These are phyloP conservation scores for Neonectria punicea DNA, from an alignment of 2,329 filamentous ascomycete genomes.

Conservation along the genomic window DNA sequence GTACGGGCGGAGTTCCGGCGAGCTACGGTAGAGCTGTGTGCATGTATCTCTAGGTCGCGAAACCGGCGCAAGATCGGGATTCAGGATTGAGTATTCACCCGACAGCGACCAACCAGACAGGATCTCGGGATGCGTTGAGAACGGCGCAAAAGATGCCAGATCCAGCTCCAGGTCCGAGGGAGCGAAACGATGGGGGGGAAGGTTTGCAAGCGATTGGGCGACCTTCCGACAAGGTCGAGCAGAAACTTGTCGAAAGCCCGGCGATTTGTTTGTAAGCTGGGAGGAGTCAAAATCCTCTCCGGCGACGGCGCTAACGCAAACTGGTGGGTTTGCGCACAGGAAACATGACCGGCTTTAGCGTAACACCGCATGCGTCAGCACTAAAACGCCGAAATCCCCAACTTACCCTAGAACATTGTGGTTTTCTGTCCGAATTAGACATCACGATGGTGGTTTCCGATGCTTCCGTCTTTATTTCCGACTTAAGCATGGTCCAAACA, in stretches of 20 bases:
- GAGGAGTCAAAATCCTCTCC: neutral
- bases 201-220: slow-evolving; percentile 21
- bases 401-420: neutral
- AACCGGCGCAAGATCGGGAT: slow-evolving; percentile 6
- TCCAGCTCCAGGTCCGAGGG: neutral
- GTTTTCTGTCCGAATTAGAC: neutral
- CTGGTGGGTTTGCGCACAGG: slow-evolving; percentile 13
- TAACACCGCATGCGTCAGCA: slow-evolving; percentile 16
- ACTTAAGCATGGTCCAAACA: neutral
- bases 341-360: slow-evolving; percentile 19
- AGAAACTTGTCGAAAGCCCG: slow-evolving; percentile 21
- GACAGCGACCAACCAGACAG: neutral
- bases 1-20: neutral
- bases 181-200: neutral
- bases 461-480: neutral
- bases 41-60: neutral
- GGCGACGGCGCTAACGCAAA: slow-evolving; percentile 16
- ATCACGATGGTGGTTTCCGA: neutral
- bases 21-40: neutral
- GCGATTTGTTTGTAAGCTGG: slow-evolving; percentile 18
- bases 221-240: slow-evolving; percentile 11
- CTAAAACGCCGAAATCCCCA: slow-evolving; percentile 4
- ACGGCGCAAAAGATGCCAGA: neutral
- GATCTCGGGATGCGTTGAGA: neutral
- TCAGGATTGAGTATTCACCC: neutral